phyloP scores from a whole-genome alignment of 768 basidiomycete genomes.

The Exidia glandulosa region DNA sequence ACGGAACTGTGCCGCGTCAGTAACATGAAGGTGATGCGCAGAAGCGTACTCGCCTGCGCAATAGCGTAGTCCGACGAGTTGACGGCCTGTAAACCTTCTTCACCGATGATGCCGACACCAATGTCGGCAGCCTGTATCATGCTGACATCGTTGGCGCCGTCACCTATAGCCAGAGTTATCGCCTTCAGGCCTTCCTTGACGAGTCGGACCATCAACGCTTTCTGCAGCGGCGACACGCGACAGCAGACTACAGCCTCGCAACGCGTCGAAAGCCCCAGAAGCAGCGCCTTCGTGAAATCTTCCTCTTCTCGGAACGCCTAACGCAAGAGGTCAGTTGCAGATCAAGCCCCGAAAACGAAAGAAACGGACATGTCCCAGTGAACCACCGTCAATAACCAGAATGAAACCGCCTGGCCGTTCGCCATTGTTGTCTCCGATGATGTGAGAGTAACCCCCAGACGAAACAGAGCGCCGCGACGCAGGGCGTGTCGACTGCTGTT shows the following conservation, averaged over 20 bases:
- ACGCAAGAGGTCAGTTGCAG: conserved; percentile 1
- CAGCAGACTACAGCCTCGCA: conserved; percentile 98
- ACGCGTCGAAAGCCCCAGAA: conserved; percentile 71
- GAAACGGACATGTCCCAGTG: conserved; percentile 49
- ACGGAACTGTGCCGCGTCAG: conserved; percentile 49
- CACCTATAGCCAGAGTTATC: conserved; percentile 96
- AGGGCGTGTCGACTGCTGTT: conserved; percentile 16
- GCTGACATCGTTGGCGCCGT: conserved; percentile 98
- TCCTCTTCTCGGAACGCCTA: conserved; percentile 65
- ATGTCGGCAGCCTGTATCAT: conserved; percentile 99
- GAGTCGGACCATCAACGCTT: conserved; percentile 87
- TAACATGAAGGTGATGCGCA: background rate
- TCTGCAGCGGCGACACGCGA: conserved; percentile 93
- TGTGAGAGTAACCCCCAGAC: conserved; percentile 55
- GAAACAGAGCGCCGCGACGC: conserved; percentile 45
- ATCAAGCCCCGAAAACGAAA: background rate
- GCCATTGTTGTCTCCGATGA: conserved; percentile 80
- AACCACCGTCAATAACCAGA: conserved; percentile 84
- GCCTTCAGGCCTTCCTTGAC: conserved; percentile 87
- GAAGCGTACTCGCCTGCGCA: conserved; percentile 60
- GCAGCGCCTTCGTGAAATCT: conserved; percentile 47
- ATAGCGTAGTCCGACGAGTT: conserved; percentile 99
- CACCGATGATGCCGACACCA: conserved; percentile 93
- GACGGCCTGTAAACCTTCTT: conserved; percentile 96
- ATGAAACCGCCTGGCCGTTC: conserved; percentile 82